Base-by-base conservation (phyloP, 768 basidiomycete species). In the Austroboletus eburneus region DNA sequence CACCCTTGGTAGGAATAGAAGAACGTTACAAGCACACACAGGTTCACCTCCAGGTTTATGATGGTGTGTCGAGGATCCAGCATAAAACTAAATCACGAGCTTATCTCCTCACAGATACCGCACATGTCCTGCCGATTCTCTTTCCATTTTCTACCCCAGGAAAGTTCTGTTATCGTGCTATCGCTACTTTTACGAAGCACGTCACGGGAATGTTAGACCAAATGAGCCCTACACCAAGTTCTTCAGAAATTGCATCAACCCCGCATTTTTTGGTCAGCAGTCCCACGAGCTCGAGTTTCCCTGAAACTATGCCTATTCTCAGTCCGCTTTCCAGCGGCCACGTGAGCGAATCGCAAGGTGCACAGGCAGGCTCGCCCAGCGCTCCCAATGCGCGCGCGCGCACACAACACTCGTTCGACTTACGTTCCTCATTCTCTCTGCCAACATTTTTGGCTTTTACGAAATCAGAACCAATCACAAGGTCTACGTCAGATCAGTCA, bases 1-100 rank as follows among this genome's bases (percentile, higher is more conserved):
- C 85, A 17, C 54, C 69, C 6, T 61, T 87, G 20, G 58, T 70
- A 8, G 77, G 71, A 10, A 81, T 85, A 50, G 83, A 81, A 58
- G 56, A 65, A 14, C 71, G 72, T 10, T 67, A 68, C 53, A 61
- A 65, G n/a, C 72, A 87, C 2, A 92, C 93, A 1, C 74, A 83
- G 46, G 91, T 95, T 16, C 93, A 97, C 69, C 71, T 97, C 10
- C 93, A 97, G 64, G 81, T 96, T 1, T 96, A 92, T 59, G 93
- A 97, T 59, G 91, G 90, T 77, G 22, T 22, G 48, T 36, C 56
- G 58, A 13, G 14, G 20, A 38, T 9, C n/a, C n/a, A n/a, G n/a
- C n/a, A n/a, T n/a, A n/a, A 47, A 63, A 22, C 56, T 58, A 32
- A 56, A 56, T 47, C 48, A 45, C 32, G 4, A 16, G 13, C 36